These are phyloP conservation scores for Talaromyces wortmannii DNA, from an alignment of 495 filamentous ascomycete species.

Conservation along the genomic window DNA sequence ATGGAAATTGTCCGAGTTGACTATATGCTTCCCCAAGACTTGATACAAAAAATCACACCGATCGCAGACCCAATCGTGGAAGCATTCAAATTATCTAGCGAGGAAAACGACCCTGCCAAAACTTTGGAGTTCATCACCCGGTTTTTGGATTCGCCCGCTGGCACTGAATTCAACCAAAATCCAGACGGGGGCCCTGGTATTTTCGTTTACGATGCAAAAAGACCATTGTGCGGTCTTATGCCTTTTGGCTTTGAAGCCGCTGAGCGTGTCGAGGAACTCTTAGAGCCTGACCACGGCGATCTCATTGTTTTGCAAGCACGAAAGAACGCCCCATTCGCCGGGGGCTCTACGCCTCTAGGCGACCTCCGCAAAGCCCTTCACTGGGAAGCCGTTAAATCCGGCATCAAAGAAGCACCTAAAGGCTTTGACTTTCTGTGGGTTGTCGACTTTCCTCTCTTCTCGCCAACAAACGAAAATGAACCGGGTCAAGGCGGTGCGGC, in stretches of 20 bases:
- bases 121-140: constrained; percentile 53
- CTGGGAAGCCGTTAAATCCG: constrained; percentile 51
- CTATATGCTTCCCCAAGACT: constrained; percentile 53
- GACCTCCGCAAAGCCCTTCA: constrained; percentile 67
- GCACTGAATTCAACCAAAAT: constrained; percentile 52
- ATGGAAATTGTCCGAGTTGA: constrained; percentile 58
- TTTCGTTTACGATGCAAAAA: constrained; percentile 61
- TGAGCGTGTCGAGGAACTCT: constrained; percentile 45
- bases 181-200: constrained; percentile 67
- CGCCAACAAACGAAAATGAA: constrained; percentile 57
- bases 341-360: constrained; percentile 74
- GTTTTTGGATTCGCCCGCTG: constrained; percentile 63
- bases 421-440: constrained; percentile 76
- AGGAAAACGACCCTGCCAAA: constrained; percentile 35
- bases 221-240: constrained; percentile 66
- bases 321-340: constrained; percentile 46
- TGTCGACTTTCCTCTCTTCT: constrained; percentile 85
- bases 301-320: constrained; percentile 77
- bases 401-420: constrained; percentile 45
- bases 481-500: constrained; percentile 78
- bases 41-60: constrained; percentile 64
- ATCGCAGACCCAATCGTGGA: constrained; percentile 61
- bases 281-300: constrained; percentile 60
- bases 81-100: constrained; percentile 53
- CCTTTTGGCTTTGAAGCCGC: constrained; percentile 70